phyloP scores from a whole-genome alignment of 495 filamentous ascomycete genomes.

The Penicillium paradoxum region DNA sequence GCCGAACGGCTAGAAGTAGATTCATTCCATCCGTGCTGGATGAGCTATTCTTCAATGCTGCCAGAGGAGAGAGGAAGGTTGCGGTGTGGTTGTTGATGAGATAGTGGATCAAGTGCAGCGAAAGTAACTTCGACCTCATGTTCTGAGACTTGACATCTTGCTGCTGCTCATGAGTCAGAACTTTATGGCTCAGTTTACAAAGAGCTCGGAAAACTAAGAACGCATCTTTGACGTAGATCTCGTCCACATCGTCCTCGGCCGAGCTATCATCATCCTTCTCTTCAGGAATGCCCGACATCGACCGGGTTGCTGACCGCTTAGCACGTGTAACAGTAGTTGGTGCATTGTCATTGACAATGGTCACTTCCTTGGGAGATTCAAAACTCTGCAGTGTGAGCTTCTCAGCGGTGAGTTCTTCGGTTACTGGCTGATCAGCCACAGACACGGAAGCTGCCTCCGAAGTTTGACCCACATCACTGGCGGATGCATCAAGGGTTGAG shows the following conservation, averaged over 20 bases:
- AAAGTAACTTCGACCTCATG: slow-evolving; percentile 96
- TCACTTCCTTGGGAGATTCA: slow-evolving; percentile 92
- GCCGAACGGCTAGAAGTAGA: slow-evolving; percentile 93
- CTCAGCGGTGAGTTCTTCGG: slow-evolving; percentile 53
- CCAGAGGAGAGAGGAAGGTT: slow-evolving; percentile 82
- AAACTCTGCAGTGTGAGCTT: slow-evolving; percentile 95
- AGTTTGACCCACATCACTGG: slow-evolving; percentile 42
- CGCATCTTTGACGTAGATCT: slow-evolving; percentile 92
- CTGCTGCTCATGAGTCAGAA: slow-evolving; percentile 80
- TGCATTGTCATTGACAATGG: slow-evolving; percentile 81
- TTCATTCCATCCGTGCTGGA: slow-evolving; percentile 78
- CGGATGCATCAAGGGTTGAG: slow-evolving; percentile 17
- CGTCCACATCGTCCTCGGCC: slow-evolving; percentile 87
- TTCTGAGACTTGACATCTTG: slow-evolving; percentile 88
- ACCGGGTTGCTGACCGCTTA: slow-evolving; percentile 52
- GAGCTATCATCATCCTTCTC: slow-evolving; percentile 48
- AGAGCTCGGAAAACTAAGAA: slow-evolving; percentile 96
- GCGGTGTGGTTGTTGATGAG: slow-evolving; percentile 85
- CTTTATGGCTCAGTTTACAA: slow-evolving; percentile 93
- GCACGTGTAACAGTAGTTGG: slow-evolving; percentile 86
- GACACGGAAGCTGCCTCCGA: slow-evolving; percentile 47
- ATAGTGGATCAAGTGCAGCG: slow-evolving; percentile 88
- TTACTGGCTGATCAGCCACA: slow-evolving; percentile 50
- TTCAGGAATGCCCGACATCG: slow-evolving; percentile 47
- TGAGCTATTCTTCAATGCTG: slow-evolving; percentile 85